Percentiles rank a stretch among this genome's conserved stretches.
phyloP scores from a whole-genome alignment of 2,329 filamentous ascomycete genomes.

The Ophiostoma angusticollis region DNA sequence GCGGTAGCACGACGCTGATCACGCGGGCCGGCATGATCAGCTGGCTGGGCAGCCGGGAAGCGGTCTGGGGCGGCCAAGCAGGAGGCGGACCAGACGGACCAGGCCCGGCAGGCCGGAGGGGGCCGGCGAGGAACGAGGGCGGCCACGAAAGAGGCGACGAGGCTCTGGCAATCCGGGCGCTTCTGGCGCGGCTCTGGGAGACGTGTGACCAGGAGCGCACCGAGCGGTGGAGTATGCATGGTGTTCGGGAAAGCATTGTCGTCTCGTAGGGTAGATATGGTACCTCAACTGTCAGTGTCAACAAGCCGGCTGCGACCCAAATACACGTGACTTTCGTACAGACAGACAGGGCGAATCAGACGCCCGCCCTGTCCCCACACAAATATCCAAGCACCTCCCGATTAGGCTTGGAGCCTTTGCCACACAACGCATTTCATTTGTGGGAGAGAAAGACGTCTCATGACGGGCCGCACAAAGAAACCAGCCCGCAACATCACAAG shows the following conservation, averaged over 20 bases:
- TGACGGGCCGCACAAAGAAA: too few relatives aligned
- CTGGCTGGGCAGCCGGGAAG: constrained; percentile 56
- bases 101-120: neutral
- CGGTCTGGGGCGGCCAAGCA: constrained; percentile 12
- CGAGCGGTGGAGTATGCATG: constrained; percentile 49
- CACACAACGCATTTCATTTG: too few relatives aligned
- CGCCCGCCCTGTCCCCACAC: too few relatives aligned
- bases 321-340: too few relatives aligned
- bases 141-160: constrained; percentile 23
- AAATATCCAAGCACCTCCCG: too few relatives aligned
- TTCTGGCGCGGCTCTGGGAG: constrained; percentile 48
- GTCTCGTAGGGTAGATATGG: neutral
- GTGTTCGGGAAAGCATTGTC: constrained; percentile 16
- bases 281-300: too few relatives aligned
- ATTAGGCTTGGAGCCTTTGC: too few relatives aligned
- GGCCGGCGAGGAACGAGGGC: constrained; percentile 2
- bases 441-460: too few relatives aligned
- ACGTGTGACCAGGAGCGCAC: constrained; percentile 57
- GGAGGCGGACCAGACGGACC: too few relatives aligned
- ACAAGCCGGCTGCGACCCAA: too few relatives aligned
- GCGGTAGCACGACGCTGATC: constrained; percentile 66
- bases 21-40: constrained; percentile 62
- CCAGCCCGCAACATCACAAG: too few relatives aligned
- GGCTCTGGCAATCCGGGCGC: constrained; percentile 33
- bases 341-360: too few relatives aligned